Base-by-base conservation (phyloP, 106 monocot species). In the Dactylorhiza incarnata region DNA sequence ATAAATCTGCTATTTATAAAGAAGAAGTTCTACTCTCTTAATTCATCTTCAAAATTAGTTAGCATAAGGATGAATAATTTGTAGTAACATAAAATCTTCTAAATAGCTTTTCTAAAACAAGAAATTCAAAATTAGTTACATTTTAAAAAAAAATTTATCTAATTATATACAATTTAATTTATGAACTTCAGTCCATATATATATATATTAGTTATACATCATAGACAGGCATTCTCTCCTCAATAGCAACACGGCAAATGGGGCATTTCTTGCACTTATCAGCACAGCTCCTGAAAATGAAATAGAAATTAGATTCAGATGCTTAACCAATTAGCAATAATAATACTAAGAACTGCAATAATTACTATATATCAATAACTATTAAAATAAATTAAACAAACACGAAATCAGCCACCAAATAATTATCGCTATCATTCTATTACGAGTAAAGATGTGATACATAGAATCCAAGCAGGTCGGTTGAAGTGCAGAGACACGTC, bases 181-280 rank as follows among this genome's bases (percentile, higher is more conserved):
- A 37, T 37, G 37, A 37, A 3, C 37, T 37, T 37, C 37, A 37
- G 37, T n/a, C n/a, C n/a, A n/a, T 37, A 37, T 37, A 37, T 29
- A 29, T 29, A 29, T 37, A 37, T 37, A 37, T 37, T 37, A 14
- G 29, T 68, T 78, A 90, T 48, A 88, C 87, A 86, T 91, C 82
- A 78, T 84, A 91, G 56, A 91, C 91, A 50, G 86, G 76, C 91
- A 91, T 88, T 17, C 91, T 85, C 71, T 91, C 84, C 73, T 91
- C 86, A 51, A 91, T 85, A 5, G 80, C 49, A 55, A 88, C 78
- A 52, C 91, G 88, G 70, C 91, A 91, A 24, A 91, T 88, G 46
- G 91, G 91, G 77, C 91, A 91, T 75, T 91, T 91, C 79, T 87
- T 91, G 52, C 91, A 91, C 77, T 82, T 91, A 26, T 91, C 91